A percentile compares a stretch with the other conserved stretches of the same genome.
phyloP scores from a whole-genome alignment of 73 alveolate species.

The Symbiodinium pilosum region DNA sequence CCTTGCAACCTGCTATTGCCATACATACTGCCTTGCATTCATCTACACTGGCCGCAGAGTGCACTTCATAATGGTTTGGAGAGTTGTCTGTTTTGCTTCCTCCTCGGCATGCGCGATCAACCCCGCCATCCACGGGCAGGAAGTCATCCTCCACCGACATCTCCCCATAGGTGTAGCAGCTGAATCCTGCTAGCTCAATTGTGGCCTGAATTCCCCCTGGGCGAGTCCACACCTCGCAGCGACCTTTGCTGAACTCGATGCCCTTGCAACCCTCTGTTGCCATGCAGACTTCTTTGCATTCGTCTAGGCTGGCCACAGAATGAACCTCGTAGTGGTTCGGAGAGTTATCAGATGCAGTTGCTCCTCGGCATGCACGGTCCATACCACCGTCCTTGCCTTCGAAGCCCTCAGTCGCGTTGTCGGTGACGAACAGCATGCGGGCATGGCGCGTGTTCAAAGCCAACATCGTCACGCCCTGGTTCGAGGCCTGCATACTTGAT shows the following conservation, averaged over 20 bases:
- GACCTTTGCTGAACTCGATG: conserved; percentile 11
- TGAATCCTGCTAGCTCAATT: conserved; percentile 4
- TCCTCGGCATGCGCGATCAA: conserved; percentile 34
- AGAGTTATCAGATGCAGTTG: neutral
- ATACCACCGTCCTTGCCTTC: conserved; percentile 20
- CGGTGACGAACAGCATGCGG: neutral
- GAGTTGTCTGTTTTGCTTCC: conserved; percentile 27
- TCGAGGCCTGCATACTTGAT: neutral
- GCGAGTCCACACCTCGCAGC: conserved; percentile 24
- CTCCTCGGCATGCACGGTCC: conserved; percentile 20
- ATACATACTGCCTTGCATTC: conserved; percentile 16
- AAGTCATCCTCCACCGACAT: neutral
- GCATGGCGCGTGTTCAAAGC: conserved; percentile 14
- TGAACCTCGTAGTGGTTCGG: conserved; percentile 11
- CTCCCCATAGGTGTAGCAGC: conserved; percentile 18
- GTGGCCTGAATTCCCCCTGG: neutral
- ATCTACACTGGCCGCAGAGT: neutral
- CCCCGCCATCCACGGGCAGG: neutral
- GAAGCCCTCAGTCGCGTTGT: neutral
- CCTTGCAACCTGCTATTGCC: neutral
- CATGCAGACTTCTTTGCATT: conserved; percentile 15
- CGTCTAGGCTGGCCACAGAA: neutral
- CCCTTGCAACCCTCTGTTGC: conserved; percentile 3
- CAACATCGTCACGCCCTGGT: conserved; percentile 18
- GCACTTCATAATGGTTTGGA: neutral